Base-by-base conservation (phyloP, 805 yeast genomes). In the Candida ortonii region DNA sequence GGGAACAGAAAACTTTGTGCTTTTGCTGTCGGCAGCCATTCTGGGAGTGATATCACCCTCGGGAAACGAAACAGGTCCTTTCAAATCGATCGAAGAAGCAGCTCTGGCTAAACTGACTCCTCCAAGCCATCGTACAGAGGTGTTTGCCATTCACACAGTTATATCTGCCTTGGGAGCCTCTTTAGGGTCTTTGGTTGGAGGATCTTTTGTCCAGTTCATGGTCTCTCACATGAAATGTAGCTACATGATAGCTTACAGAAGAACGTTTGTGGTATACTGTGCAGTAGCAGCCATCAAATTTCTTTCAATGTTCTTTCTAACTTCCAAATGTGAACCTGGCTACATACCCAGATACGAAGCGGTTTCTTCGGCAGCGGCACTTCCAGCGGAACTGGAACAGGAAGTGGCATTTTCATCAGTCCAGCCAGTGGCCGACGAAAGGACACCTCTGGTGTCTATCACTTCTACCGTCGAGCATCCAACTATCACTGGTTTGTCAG, bases 1-100 rank as follows among this genome's bases (percentile, higher is more conserved):
- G 1, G 59, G 62, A 16, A 64, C 67, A 40, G 66, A 73, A 21
- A 73, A 73, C 44, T 85, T 67, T 54, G 52, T 61, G 44, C 43
- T 81, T 1, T 63, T 87, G 24, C 61, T 87, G 14, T 16, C 68
- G 2, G 93, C 93, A 7, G 93, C 95, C 2, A 72, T 84, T 2
- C 38, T 84, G 19, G 96, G 96, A 1, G 95, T 87, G 12, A 83
- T 87, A 6, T 84, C 95, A 2, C 93, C 95, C 2, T 77, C 86
- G 18, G 95, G 96, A 16, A 88, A 81, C 50, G 96, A 87, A 52
- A 85, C 89, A 0, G 96, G 96, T 0, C 96, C 96, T 0, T 87
- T 87, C 58, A 81, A 84, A 52, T 76, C 93, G 0, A 78, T 87
- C 18, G 96, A 87, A 55, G 95, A 86, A 52, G 78, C 90, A 1